Base-by-base conservation (phyloP, 2,329 filamentous ascomycete genomes). In the Colletotrichum lupini region DNA sequence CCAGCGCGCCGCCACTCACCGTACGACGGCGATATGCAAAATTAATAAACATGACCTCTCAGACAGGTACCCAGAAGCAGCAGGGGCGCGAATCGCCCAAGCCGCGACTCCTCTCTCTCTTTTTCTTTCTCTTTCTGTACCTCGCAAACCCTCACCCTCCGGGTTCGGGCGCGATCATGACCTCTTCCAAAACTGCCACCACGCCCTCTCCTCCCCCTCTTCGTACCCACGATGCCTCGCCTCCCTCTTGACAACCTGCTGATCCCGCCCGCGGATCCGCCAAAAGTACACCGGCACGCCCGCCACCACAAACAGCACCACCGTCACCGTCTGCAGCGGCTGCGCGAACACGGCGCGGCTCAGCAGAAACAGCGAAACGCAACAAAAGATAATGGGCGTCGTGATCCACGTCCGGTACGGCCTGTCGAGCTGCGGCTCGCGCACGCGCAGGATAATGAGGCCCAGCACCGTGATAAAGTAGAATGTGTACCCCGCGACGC, bases 301-400 rank as follows among this genome's bases (percentile, higher is more conserved):
- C 0, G 91, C 92, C 5, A 93, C 86, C 73, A 98, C 94, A 79
- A 98, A 99, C 0, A 86, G 92, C 6, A 98, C 86, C 8, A 99
- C 97, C 26, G 96, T 90, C 28, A 98, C 81, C 0, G 96, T 98
- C 87, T 99, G 95, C 64, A 97, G 78, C 5, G 97, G 97, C 83
- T 98, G 92, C 37, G 95, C 93, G 80, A 99, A 97, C 16, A 98
- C 92, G 4, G 95, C 95, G 63, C 97, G 88, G 79, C 92, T 95
- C 55, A 99, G 89, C 76, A 99, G 83, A 80, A 99, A 99, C 76
- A 99, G 83, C 81, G 94, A 97, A 52, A 99, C 97, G 80, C 97
- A 99, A 88, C 97, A 99, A 82, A 99, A 99, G 69, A 98, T 96
- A 76, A 99, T 96, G 12, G 97, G 97, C 2, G 97, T 99, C 1